Conservation (phyloP, 2,329 filamentous ascomycete genomes). For the Drechslerella coelobrocha region DNA sequence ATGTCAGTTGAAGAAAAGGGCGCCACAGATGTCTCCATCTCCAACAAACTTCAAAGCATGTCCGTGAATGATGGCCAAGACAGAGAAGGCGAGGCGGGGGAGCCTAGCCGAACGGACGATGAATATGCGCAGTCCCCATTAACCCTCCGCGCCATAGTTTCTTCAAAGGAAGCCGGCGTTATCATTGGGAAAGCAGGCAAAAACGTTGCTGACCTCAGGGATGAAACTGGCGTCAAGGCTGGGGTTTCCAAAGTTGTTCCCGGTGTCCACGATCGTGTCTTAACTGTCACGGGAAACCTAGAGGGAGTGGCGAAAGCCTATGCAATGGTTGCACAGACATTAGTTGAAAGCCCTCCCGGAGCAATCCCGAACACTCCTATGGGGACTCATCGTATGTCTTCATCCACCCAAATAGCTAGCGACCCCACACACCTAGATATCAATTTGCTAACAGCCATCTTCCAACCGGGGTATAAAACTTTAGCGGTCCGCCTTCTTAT, state of each 20-base stretch:
- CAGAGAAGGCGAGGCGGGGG: slow-evolving; percentile 74
- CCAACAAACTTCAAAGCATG: slow-evolving; percentile 63
- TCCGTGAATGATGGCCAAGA: slow-evolving; percentile 69
- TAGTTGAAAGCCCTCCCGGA: slow-evolving; percentile 85
- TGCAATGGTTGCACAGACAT: slow-evolving; percentile 85
- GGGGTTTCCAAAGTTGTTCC: slow-evolving; percentile 99
- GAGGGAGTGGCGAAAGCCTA: slow-evolving; percentile 91
- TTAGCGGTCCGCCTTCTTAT: slow-evolving; percentile 95
- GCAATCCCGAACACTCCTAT: slow-evolving; percentile 88
- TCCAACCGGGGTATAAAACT: slow-evolving; percentile 65
- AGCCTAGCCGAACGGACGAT: slow-evolving; percentile 85
- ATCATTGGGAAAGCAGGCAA: slow-evolving; percentile 99
- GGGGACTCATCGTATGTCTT: slow-evolving; percentile 86
- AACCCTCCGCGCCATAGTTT: slow-evolving; percentile 95
- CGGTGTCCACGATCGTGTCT: slow-evolving; percentile 93
- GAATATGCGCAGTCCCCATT: slow-evolving; percentile 93
- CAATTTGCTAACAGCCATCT: slow-evolving; percentile 15
- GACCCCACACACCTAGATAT: neutral
- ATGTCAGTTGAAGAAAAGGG: slow-evolving; percentile 52
- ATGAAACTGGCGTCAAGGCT: slow-evolving; percentile 97
- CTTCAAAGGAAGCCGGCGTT: slow-evolving; percentile 97
- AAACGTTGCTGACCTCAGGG: slow-evolving; percentile 94
- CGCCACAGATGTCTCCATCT: slow-evolving; percentile 37
- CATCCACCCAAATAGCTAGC: slow-evolving; percentile 6
- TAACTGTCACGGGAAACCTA: slow-evolving; percentile 91